Base-by-base conservation (phyloP, 1,139 yeast species). In the Pichia sp. region DNA sequence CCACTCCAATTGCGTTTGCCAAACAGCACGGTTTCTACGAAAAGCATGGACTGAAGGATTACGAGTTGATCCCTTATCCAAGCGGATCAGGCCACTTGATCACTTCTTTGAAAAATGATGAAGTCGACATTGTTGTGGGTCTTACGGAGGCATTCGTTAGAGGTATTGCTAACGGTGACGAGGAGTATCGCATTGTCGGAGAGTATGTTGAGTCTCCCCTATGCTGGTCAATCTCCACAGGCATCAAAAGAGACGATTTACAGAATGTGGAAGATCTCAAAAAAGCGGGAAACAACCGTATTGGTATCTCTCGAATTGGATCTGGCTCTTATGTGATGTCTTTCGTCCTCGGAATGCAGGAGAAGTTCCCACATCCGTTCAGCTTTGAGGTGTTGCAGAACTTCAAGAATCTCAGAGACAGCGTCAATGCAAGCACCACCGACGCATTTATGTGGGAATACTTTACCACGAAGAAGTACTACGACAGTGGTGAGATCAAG, bases 391-490 rank as follows among this genome's bases (percentile, higher is more conserved):
- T 85, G 21, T 74, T 84, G 58, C 75, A 84, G 60, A 87, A 79
- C 57, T 90, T 90, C 69, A 77, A 79, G 64, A 86, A 85, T 63
- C 75, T 90, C 61, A 76, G 97, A 57, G 88, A 81, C 55, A 83
- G 91, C 2, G 97, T 89, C 41, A 88, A 88, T 68, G 70, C 71
- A 58, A 71, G 70, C 36, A 68, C 74, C 22, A 75, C 86, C 46
- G 97, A 90, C 66, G 95, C 95, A 1, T 90, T 90, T 69, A 87
- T 90, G 96, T 90, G 97, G 97, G 97, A 90, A 64, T 80, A 87
- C 66, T 90, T 89, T 72, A 90, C 97, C 5, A 81, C 91, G 44
- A 90, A 89, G 65, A 83, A 80, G 66, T 90, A 87, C 70, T 88
- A 87, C 66, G 96, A 88, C 63, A 77, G 71, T 53, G 77, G 80